These are phyloP conservation scores for Trichoderma erinaceum DNA, from an alignment of 495 filamentous ascomycete species.

Conservation along the genomic window DNA sequence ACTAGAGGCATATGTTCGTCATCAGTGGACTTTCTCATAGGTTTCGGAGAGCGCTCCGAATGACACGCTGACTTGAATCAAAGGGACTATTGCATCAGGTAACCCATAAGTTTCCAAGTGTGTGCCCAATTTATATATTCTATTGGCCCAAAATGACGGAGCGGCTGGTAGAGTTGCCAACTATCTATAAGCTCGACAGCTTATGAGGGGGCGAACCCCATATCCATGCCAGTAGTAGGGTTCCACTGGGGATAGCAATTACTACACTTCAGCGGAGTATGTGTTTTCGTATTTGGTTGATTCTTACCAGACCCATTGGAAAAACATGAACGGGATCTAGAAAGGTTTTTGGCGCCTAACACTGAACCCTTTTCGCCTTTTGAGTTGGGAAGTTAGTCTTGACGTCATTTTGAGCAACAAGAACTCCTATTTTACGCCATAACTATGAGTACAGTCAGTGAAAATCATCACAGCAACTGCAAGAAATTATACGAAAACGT, in stretches of 20 bases:
- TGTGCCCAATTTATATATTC: background rate
- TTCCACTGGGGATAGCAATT: too few species aligned
- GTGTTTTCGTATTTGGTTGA: too few species aligned
- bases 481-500: background rate
- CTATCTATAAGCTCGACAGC: too few species aligned
- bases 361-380: background rate
- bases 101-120: background rate
- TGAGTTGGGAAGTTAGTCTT: background rate
- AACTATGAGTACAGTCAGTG: background rate
- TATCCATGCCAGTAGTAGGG: too few species aligned
- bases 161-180: background rate
- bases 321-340: too few species aligned
- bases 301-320: too few species aligned
- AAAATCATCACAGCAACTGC: background rate
- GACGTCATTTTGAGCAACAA: background rate
- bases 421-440: background rate
- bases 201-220: too few species aligned
- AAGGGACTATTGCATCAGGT: too few species aligned
- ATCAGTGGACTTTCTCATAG: background rate
- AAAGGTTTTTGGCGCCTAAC: too few species aligned
- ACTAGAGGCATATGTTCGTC: background rate
- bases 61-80: background rate
- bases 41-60: background rate
- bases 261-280: too few species aligned
- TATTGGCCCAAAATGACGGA: background rate